Base-by-base conservation (phyloP, 805 yeast genomes). In the Saccharomycopsis vini region DNA sequence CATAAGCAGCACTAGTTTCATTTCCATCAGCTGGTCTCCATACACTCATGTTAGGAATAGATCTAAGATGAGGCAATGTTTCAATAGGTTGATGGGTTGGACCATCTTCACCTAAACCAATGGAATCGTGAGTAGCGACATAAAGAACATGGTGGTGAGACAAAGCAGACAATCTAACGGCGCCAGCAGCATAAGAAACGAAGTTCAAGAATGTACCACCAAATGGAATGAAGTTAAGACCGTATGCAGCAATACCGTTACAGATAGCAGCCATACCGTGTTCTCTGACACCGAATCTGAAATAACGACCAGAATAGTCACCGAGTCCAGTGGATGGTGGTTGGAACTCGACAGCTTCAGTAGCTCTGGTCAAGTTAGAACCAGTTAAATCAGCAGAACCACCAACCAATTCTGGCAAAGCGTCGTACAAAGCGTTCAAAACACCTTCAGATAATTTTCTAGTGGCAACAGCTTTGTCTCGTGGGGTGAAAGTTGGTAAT, bases 301-400 rank as follows among this genome's bases (percentile, higher is more conserved):
- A 73, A 73, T 90, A 90, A 64, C 95, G 81, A 63, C 98, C 98
- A 46, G 78, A 52, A 73, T 81, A 89, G 60, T 78, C 78, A 67
- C 97, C 97, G 54, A 86, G 69, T 39, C 79, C 79, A 48, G 87
- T 68, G 45, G 77, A 60, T 44, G 87, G 85, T 44, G 92, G 85
- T 76, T 92, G 96, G 89, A 89, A 90, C 67, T 89, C 95, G 54
- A 75, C 76, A 50, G 94, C 86, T 51, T 69, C 80, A 57, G 74
- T 63, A 73, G 90, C 77, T 74, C 92, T 79, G 60, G 97, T 89
- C 71, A 87, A 75, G 77, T 90, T 92, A 45, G 97, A 90, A 55
- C 95, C 94, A 47, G 97, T 90, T 70, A 90, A 77, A 69, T 90
- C 98, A 47, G 98, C 98, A 54, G 97, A 89, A 61, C 98, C 98